Percentiles rank a stretch among this genome's conserved stretches.
phyloP scores from a whole-genome alignment of 148 eudicot species.

The Euryodendron excelsum region DNA sequence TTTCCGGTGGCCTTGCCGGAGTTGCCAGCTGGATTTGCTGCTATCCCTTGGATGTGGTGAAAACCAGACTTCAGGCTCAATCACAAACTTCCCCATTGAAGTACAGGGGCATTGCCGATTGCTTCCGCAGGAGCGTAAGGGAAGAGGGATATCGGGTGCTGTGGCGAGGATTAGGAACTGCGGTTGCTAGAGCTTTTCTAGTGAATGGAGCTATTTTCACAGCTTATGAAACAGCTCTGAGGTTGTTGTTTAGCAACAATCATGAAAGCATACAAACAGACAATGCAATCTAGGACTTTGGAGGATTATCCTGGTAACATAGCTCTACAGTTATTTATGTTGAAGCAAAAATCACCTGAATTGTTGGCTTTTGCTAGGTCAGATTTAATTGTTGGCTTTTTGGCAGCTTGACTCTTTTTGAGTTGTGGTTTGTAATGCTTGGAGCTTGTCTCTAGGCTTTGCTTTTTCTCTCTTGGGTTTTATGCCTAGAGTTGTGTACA shows the following conservation, averaged over 20 bases:
- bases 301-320: too few relatives aligned
- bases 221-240: slow-evolving; percentile 80
- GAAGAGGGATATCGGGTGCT: slow-evolving; percentile 65
- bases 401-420: too few relatives aligned
- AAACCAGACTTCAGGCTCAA: slow-evolving; percentile 76
- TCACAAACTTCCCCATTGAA: slow-evolving; percentile 29
- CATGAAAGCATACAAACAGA: slow-evolving; percentile 43
- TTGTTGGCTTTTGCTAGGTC: too few relatives aligned
- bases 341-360: too few relatives aligned
- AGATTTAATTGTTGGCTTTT: too few relatives aligned
- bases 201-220: slow-evolving; percentile 85
- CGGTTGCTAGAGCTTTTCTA: slow-evolving; percentile 77
- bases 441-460: too few relatives aligned
- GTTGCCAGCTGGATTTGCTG: slow-evolving; percentile 79
- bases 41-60: slow-evolving; percentile 83
- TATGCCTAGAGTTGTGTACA: too few relatives aligned
- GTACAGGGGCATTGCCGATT: slow-evolving; percentile 67
- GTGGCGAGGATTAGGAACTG: slow-evolving; percentile 79
- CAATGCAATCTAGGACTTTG: slow-evolving; percentile 23
- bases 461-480: too few relatives aligned
- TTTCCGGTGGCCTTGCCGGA: slow-evolving; percentile 90
- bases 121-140: slow-evolving; percentile 56
- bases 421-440: too few relatives aligned
- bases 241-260: slow-evolving; percentile 42
- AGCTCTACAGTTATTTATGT: too few relatives aligned